Evolutionary conservation across 345 rosid genomes (phyloP).

Genomic region (Acer yangbiense): DNA sequence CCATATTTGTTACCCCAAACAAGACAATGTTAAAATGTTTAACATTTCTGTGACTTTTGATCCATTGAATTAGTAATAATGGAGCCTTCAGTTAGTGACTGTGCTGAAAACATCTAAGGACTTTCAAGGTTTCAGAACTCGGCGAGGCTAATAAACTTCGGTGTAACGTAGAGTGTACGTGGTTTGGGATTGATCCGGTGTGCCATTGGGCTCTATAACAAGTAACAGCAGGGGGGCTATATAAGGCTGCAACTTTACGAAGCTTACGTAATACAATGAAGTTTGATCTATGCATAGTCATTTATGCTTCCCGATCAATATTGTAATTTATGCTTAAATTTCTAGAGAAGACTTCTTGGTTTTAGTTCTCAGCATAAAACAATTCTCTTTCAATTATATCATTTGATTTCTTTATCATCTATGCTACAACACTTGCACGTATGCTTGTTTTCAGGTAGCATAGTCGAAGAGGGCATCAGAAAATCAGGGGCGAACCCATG

Average conservation of each 20-base stretch:
- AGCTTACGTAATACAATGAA: not conserved
- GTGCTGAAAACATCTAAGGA: not conserved
- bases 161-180: not conserved
- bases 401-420: not conserved
- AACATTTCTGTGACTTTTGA: not conserved
- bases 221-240: not conserved
- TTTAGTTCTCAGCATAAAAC: not conserved
- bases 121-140: not conserved
- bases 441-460: not conserved
- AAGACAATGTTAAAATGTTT: not conserved
- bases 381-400: not conserved
- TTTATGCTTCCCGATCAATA: not conserved
- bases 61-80: not conserved
- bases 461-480: not conserved
- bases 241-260: not conserved
- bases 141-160: not conserved
- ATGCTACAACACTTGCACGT: not conserved
- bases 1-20: not conserved
- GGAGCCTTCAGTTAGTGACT: not conserved
- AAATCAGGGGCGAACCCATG: too few species aligned
- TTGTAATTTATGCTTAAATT: too few species aligned
- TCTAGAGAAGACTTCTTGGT: not conserved
- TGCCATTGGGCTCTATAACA: too few species aligned
- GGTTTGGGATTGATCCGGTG: too few species aligned
- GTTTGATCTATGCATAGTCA: not conserved